Conservation (phyloP, 2,329 filamentous ascomycete species). For the Beauveria varroae region DNA sequence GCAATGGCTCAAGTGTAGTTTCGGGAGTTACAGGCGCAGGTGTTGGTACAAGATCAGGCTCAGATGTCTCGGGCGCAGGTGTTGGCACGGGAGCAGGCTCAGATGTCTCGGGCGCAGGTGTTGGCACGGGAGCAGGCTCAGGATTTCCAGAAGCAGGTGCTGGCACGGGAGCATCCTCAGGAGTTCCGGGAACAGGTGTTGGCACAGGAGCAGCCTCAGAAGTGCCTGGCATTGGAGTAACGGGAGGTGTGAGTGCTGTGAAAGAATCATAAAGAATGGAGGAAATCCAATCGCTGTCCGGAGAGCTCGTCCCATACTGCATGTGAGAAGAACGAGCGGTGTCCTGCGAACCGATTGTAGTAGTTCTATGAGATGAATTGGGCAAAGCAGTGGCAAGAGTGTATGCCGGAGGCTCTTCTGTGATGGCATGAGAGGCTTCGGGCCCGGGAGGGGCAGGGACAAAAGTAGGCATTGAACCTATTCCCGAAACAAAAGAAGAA, state of each 20-base stretch:
- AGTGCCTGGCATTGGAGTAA: slow-evolving; percentile 17
- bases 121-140: not conserved
- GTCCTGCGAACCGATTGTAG: not conserved
- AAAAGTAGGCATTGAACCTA: not conserved
- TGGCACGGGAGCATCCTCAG: not conserved
- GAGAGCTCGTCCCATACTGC: not conserved
- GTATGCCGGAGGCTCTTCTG: slow-evolving; percentile 7
- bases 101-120: slow-evolving; percentile 13
- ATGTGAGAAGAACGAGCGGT: not conserved
- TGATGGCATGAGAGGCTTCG: not conserved
- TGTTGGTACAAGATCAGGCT: too few relatives aligned
- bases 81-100: slow-evolving; percentile 4
- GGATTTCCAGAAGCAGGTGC: slow-evolving; percentile 17
- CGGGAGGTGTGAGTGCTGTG: slow-evolving; percentile 26
- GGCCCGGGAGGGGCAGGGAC: not conserved
- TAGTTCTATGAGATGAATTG: not conserved
- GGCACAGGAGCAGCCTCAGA: not conserved
- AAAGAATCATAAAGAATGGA: slow-evolving; percentile 11
- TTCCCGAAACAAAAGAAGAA: not conserved
- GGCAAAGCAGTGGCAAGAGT: not conserved
- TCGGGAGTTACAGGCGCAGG: slow-evolving; percentile 6
- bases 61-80: not conserved
- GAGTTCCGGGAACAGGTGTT: slow-evolving; percentile 14
- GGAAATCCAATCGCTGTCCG: slow-evolving; percentile 8
- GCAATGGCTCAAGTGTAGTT: slow-evolving; percentile 13